Percentiles rank a stretch among this genome's conserved stretches.
phyloP scores from a whole-genome alignment of 495 filamentous ascomycete genomes.

The Letharia lupina region DNA sequence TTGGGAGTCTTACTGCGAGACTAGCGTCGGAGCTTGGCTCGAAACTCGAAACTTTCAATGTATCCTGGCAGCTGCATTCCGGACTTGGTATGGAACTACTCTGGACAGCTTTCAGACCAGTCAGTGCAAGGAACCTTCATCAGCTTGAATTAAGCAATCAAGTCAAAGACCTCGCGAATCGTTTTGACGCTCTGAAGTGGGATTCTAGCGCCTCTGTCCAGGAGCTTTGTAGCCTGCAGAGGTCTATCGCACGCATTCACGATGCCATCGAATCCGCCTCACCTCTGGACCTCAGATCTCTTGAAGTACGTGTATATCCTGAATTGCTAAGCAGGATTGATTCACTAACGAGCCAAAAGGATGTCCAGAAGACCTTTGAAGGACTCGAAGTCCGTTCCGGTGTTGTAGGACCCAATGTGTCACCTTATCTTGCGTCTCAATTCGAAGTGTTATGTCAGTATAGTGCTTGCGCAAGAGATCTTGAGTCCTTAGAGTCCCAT shows the following conservation, averaged over 20 bases:
- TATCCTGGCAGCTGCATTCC: slow-evolving; percentile 51
- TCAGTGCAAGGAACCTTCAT: slow-evolving; percentile 44
- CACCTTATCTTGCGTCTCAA: slow-evolving; percentile 19
- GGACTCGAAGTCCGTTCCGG: slow-evolving; percentile 20
- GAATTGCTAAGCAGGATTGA: not conserved
- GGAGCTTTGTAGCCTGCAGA: slow-evolving; percentile 34
- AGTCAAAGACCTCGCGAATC: slow-evolving; percentile 60
- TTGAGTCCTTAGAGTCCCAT: not conserved
- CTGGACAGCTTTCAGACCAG: slow-evolving; percentile 66
- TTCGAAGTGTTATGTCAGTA: slow-evolving; percentile 27
- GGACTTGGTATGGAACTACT: slow-evolving; percentile 79
- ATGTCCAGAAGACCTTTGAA: slow-evolving; percentile 23
- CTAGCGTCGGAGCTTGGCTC: slow-evolving; percentile 34
- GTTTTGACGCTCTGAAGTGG: slow-evolving; percentile 57
- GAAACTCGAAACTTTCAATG: slow-evolving; percentile 41
- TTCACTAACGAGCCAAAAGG: slow-evolving; percentile 22
- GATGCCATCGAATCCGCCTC: not conserved
- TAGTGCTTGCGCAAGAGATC: not conserved
- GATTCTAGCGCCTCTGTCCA: slow-evolving; percentile 37
- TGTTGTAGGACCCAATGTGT: not conserved
- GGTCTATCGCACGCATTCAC: slow-evolving; percentile 31
- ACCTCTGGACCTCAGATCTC: not conserved
- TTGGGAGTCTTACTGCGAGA: slow-evolving; percentile 9
- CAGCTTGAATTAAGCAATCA: slow-evolving; percentile 45
- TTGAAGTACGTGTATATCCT: not conserved